Evolutionary conservation across 2,329 filamentous ascomycete genomes (phyloP).

Genomic region (Dactylella cylindrospora): DNA sequence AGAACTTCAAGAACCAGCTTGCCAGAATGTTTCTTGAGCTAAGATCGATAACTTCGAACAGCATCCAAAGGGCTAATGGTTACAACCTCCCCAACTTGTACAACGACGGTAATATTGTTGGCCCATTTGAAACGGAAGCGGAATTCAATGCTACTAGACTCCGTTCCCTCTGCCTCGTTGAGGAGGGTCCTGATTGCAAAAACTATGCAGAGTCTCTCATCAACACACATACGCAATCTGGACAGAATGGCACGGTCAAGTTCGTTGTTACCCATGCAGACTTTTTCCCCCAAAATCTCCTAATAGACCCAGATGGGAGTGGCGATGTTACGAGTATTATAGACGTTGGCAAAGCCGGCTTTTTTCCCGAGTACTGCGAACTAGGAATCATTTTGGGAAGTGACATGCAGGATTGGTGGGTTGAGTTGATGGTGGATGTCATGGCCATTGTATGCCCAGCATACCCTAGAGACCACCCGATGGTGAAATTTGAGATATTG

Average conservation of each 20-base stretch:
- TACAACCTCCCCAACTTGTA: background rate
- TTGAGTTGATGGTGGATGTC: constrained; percentile 1
- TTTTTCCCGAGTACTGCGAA: constrained; percentile 1
- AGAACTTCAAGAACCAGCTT: constrained; percentile 6
- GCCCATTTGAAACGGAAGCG: constrained; percentile 4
- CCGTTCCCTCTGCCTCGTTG: background rate
- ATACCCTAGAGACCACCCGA: constrained; percentile 5
- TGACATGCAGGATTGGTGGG: constrained; percentile 1
- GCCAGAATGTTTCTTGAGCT: background rate
- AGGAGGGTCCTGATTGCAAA: background rate
- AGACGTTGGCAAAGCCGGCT: constrained; percentile 4
- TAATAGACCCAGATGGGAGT: background rate
- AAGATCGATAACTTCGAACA: background rate
- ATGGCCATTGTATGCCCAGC: constrained; percentile 5
- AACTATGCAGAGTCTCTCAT: too few species aligned
- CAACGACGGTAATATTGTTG: background rate
- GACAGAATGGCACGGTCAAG: background rate
- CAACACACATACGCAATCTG: constrained; percentile 2
- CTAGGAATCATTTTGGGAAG: background rate
- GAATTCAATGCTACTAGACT: constrained; percentile 7
- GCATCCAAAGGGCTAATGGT: constrained; percentile 2
- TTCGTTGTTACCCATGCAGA: constrained; percentile 8
- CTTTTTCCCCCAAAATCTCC: background rate
- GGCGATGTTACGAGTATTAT: constrained; percentile 4
- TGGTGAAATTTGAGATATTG: constrained; percentile 5